These are phyloP conservation scores for Earliella scabrosa DNA, from an alignment of 1,284 basidiomycete genomes.

Conservation along the genomic window DNA sequence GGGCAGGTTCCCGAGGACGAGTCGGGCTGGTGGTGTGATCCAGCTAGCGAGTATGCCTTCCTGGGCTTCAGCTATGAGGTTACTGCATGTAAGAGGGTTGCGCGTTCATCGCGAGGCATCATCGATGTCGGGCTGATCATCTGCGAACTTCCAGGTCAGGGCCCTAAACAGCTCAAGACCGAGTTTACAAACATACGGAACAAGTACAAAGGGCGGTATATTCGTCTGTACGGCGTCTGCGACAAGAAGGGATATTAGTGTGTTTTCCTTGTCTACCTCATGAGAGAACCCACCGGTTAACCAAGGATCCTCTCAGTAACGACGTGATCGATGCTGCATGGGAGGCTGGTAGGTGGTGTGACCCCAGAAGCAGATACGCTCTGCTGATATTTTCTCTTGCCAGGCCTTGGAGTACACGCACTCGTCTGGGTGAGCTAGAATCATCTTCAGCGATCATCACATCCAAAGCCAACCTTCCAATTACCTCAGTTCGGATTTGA, in stretches of 20 bases:
- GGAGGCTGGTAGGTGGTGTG: conserved; percentile 47
- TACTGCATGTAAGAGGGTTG: conserved; percentile 37
- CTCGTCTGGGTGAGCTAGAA: conserved; percentile 72
- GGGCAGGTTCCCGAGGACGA: conserved; percentile 46
- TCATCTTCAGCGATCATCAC: not conserved
- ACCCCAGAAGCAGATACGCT: too few relatives aligned
- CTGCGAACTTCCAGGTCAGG: conserved; percentile 37
- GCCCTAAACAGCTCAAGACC: conserved; percentile 44
- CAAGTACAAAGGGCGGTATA: conserved; percentile 67
- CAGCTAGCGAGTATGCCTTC: conserved; percentile 68
- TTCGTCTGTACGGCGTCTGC: conserved; percentile 73
- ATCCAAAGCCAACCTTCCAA: conserved; percentile 2
- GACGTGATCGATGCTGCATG: conserved; percentile 76
- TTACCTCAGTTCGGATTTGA: conserved; percentile 66
- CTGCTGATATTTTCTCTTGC: not conserved
- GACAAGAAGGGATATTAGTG: conserved; percentile 68
- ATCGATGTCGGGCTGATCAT: too few relatives aligned
- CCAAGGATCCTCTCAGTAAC: conserved; percentile 44
- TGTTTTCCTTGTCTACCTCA: conserved; percentile 32
- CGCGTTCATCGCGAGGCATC: not conserved
- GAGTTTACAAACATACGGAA: conserved; percentile 69
- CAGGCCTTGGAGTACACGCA: conserved; percentile 70
- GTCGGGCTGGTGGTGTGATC: conserved; percentile 66
- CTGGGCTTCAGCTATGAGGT: conserved; percentile 77
- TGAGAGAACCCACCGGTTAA: too few relatives aligned